Evolutionary conservation across 371 early-diverging fungal genomes (phyloP).

Genomic region (Mortierella polycephala): DNA sequence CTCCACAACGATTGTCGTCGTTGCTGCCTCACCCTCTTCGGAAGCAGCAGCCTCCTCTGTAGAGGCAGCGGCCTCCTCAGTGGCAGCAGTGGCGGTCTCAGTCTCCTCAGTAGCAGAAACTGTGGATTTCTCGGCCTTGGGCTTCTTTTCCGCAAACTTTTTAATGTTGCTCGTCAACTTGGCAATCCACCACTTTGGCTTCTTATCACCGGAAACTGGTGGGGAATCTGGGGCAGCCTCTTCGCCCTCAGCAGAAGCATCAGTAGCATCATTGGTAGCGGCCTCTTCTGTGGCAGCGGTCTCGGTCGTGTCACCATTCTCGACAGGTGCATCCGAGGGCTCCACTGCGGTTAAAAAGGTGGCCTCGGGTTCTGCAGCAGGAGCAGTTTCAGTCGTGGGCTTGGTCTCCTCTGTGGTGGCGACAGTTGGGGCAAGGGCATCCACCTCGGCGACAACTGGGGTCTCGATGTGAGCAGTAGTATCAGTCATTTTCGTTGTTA

Average conservation of each 20-base stretch:
- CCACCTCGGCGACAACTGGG: constrained; percentile 13
- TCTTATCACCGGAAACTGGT: constrained; percentile 33
- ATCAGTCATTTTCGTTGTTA: constrained; percentile 27
- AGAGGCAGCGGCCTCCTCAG: constrained; percentile 8
- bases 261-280: constrained; percentile 1
- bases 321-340: constrained; percentile 44
- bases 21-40: constrained; percentile 10
- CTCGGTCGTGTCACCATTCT: constrained; percentile 20
- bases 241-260: constrained; percentile 7
- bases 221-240: constrained; percentile 23
- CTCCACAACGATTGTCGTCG: constrained; percentile 12
- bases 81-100: constrained; percentile 12
- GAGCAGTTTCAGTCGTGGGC: constrained; percentile 6
- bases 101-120: background rate
- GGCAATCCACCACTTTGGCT: constrained; percentile 42
- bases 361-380: constrained; percentile 20
- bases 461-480: constrained; percentile 25
- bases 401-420: background rate
- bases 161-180: constrained; percentile 44
- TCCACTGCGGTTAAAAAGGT: constrained; percentile 45
- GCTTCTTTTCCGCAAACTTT: constrained; percentile 50
- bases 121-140: constrained; percentile 44
- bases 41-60: constrained; percentile 17
- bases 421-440: background rate
- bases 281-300: constrained; percentile 14